Base-by-base conservation (phyloP, 192 early-diverging fungal species). In the Lunasporangiospora selenospora region DNA sequence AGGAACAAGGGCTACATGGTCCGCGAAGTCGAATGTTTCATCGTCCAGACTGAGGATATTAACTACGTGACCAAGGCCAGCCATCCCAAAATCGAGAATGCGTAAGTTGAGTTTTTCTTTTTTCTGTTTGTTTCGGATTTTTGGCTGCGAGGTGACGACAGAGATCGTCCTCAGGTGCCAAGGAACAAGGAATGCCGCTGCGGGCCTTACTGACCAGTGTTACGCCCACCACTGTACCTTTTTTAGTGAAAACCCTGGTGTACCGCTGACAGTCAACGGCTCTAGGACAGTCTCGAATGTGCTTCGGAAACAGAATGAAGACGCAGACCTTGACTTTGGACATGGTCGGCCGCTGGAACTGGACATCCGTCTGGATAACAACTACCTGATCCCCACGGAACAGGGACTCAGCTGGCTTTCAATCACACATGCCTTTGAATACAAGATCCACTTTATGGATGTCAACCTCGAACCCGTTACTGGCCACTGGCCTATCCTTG, bases 21-120 rank as follows among this genome's bases (percentile, higher is more conserved):
- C 58, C 57, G 42, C 37, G 69, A 73, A 42, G 52, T 73, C 23
- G 60, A 73, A 15, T 63, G 59, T 30, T 32, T 54, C 2, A 48
- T 73, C 30, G 60, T 73, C 19, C 69, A 73, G 55, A 73, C 60
- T 0, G 69, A 73, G 36, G 40, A 58, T 31, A 63, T 73, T 23
- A 38, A 52, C 40, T 73, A 63, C 36, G 9, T 13, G 4, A 73
- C 69, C 8, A 48, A 33, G 26, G 37, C 26, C 7, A 32, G n/a
- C n/a, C 69, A 73, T 52, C 59, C 69, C 26, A 33, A 34, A 12
- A 49, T 73, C 16, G 54, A 48, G 9, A 58, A 62, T 53, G 69
- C 69, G 69, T 73, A 63, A 58, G 69, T 73, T 12, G 12, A 8
- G 27, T 42, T 9, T 33, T 31, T 33, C 39, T 34, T 34, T 32